Evolutionary conservation across 345 rosid genomes (phyloP).

Genomic region (Cardiospermum halicacabum): DNA sequence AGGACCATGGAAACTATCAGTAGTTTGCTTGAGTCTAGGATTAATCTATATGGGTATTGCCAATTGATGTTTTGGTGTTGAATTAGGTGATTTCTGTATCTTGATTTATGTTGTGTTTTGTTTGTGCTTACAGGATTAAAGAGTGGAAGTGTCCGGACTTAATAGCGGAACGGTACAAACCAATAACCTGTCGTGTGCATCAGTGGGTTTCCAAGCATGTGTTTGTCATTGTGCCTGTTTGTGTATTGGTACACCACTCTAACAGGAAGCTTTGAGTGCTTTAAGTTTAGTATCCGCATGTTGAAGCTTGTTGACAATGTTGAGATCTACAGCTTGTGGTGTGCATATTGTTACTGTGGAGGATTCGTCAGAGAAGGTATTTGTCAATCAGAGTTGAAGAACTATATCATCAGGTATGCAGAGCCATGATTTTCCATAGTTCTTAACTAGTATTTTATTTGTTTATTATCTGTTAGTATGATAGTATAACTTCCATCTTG

Average conservation of each 20-base stretch:
- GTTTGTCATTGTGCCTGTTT: constrained; percentile 33
- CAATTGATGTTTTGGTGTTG: constrained; percentile 4
- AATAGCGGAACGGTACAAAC: constrained; percentile 54
- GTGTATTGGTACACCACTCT: constrained; percentile 49
- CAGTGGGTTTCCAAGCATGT: constrained; percentile 57
- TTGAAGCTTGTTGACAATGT: constrained; percentile 51
- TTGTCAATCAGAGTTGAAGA: constrained; percentile 58
- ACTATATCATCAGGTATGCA: constrained; percentile 63
- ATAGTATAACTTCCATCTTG: neutral
- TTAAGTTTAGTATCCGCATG: constrained; percentile 32
- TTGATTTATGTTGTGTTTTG: constrained; percentile 8
- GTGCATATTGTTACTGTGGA: constrained; percentile 36
- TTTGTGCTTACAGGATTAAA: constrained; percentile 33
- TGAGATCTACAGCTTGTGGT: constrained; percentile 65
- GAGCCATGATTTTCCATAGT: neutral
- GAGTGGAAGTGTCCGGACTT: constrained; percentile 80
- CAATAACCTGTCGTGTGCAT: constrained; percentile 48
- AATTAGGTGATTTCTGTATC: neutral
- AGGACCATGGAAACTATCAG: constrained; percentile 44
- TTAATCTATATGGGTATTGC: constrained; percentile 55
- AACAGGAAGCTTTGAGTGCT: constrained; percentile 27
- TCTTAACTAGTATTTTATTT: neutral
- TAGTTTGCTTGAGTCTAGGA: constrained; percentile 46
- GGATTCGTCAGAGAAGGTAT: constrained; percentile 33
- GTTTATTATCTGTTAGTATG: neutral